Base-by-base conservation (phyloP, 75 land plant genomes). In the Picea sitchensis region DNA sequence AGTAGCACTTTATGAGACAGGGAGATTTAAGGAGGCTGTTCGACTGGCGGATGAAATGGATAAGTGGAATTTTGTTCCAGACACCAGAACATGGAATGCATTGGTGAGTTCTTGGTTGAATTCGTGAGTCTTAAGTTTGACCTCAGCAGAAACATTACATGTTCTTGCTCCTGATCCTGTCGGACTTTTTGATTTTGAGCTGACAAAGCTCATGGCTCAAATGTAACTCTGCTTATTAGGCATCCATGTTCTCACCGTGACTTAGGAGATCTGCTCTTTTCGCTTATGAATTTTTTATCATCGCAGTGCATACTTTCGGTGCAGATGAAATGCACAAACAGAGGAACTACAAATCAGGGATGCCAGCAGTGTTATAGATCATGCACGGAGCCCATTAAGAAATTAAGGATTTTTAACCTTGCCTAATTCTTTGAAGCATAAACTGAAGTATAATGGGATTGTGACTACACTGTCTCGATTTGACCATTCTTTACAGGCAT, bases 11-110 rank as follows among this genome's bases (percentile, higher is more conserved):
- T 71, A 71, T 71, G 21, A 44, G 54, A 20, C 3, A 2, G 74
- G 74, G 74, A 71, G 26, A 12, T 71, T 44, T 71, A 71, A 71
- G n/a, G 74, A 71, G 74, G 74, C 23, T 44, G 26, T 71, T 44
- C 51, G 26, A 12, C n/a, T 71, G 47, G 56, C n/a, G 11, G 74
- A 41, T 71, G 74, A 71, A 47, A 71, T 71, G 74, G 51, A 44
- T 0, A 71, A n/a, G 74, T 71, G 74, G 74, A 47, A 21, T 3
- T 71, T 38, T 44, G 74, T 71, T 71, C 74, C 74, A 18, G 74
- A n/a, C 21, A 8, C 31, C 12, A 41, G 44, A 41, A 71, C 74
- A 44, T 71, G 74, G 74, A n/a, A 71, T 44, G 51, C 51, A 41
- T 71, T 71, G 74, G 74, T 71, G 56, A 71, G n/a, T 32, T 71